Base-by-base conservation (phyloP, 176 grass and related monocot genomes). In the Otatea glauca region DNA sequence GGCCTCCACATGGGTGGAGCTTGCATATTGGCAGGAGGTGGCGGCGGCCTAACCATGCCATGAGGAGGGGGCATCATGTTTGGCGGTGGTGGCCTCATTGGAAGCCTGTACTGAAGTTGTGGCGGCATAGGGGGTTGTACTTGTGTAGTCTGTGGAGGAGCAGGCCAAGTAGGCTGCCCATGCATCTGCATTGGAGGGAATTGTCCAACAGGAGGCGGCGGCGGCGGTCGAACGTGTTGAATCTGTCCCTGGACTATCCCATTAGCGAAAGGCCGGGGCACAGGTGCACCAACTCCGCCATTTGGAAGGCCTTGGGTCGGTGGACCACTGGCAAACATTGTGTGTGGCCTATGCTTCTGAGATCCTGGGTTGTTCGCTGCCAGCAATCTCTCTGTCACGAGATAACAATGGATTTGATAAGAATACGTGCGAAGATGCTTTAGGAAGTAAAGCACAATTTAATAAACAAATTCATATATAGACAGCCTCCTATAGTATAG, bases 321-420 rank as follows among this genome's bases (percentile, higher is more conserved):
- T 0, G 90, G 97, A 24, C 91, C 97, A 76, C 93, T 99, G 37
- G 93, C 93, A 84, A 99, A 99, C 85, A 96, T 68, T 14, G 93
- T 99, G 80, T 96, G 93, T 5, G 96, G 90, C 21, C 91, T 86
- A 76, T 96, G 92, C 88, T 89, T 99, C 68, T 92, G 88, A 38
- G 83, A 68, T 87, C 81, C 89, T 58, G 96, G 96, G 65, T 96
- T 94, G 86, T 92, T 99, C 0, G 91, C 39, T 42, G 93, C 96
- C 38, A 92, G 77, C 38, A 96, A 72, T 76, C 96, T 85, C 86
- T 99, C 91, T 86, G 75, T 55, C 47, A 78, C 76, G 58, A 60
- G 42, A 44, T 50, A 86, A 55, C 23, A 77, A 63, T 25, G 51
- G 0, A 61, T 66, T 61, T 43, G 17, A 83, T 58, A 45, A 39